Percentiles rank a stretch among this genome's conserved stretches.
Conservation (phyloP, 106 monocot species). For the Chionographis japonica region DNA sequence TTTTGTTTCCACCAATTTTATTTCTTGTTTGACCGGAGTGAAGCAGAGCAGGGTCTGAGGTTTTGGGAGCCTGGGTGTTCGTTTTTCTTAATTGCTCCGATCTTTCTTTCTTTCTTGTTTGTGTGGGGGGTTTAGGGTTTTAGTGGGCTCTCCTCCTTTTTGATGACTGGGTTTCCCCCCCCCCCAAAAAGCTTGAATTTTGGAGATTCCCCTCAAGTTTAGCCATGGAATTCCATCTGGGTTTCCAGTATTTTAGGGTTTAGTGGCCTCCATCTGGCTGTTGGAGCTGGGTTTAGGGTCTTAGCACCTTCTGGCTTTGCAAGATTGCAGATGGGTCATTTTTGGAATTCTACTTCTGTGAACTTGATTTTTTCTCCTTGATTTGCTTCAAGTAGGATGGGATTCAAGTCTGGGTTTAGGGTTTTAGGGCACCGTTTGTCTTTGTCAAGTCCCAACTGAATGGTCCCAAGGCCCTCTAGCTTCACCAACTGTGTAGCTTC, state of each 20-base stretch:
- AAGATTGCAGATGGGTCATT: no score
- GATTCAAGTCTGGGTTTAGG: no score
- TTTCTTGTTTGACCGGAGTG: neutral
- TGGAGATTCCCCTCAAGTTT: no score
- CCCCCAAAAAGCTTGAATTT: no score
- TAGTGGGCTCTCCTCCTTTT: neutral
- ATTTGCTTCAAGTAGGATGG: no score
- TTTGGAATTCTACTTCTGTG: no score
- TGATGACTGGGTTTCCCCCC: no score
- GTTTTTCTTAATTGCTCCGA: neutral
- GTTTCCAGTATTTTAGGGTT: neutral
- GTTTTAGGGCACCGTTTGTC: no score
- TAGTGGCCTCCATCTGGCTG: neutral
- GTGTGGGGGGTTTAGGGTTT: conserved; percentile 8
- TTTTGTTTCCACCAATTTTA: neutral
- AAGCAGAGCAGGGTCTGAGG: neutral
- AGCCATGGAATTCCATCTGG: neutral
- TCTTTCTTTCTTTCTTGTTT: neutral
- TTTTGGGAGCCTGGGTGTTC: neutral
- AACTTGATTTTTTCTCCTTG: no score
- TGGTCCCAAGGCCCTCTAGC: neutral
- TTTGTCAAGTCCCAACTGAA: no score
- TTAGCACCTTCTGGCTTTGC: conserved; percentile 1
- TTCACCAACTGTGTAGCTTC: neutral
- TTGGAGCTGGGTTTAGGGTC: neutral